Evolutionary conservation across 768 basidiomycete genomes (phyloP).

Genomic region (Boletus pseudo-olivaceus): DNA sequence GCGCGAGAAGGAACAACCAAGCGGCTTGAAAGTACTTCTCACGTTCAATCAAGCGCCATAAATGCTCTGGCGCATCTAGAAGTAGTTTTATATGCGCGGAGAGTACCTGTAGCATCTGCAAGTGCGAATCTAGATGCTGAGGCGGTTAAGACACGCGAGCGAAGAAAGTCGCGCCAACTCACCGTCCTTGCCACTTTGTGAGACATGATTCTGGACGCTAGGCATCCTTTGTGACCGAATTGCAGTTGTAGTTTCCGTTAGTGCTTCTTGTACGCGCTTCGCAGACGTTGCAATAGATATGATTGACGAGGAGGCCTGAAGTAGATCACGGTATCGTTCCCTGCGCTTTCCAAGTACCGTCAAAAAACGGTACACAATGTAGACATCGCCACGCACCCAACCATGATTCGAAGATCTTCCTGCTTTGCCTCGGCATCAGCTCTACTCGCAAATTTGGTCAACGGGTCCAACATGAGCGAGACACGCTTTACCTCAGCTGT

Average conservation of each 20-base stretch:
- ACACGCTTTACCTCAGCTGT: constrained; percentile 53
- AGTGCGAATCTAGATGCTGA: constrained; percentile 51
- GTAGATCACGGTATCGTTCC: constrained; percentile 84
- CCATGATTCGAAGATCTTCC: constrained; percentile 85
- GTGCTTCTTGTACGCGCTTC: constrained; percentile 54
- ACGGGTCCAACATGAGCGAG: neutral
- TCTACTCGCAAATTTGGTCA: constrained; percentile 35
- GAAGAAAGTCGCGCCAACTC: constrained; percentile 9
- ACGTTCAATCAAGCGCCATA: constrained; percentile 83
- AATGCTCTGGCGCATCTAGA: constrained; percentile 85
- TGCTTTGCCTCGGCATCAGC: constrained; percentile 83
- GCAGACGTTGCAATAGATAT: constrained; percentile 72
- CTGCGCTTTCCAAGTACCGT: constrained; percentile 59
- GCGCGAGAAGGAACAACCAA: constrained; percentile 82
- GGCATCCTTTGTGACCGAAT: constrained; percentile 48
- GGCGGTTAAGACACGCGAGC: neutral
- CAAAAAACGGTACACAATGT: constrained; percentile 16
- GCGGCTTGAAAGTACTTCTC: constrained; percentile 79
- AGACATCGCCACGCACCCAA: constrained; percentile 64
- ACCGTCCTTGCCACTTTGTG: constrained; percentile 43
- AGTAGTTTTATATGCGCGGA: constrained; percentile 91
- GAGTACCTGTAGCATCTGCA: constrained; percentile 66
- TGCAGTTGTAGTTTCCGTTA: constrained; percentile 58
- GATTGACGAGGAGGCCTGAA: constrained; percentile 84
- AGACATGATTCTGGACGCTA: constrained; percentile 40